phyloP scores from a whole-genome alignment of 106 monocot species.

The Platanthera guangdongensis region DNA sequence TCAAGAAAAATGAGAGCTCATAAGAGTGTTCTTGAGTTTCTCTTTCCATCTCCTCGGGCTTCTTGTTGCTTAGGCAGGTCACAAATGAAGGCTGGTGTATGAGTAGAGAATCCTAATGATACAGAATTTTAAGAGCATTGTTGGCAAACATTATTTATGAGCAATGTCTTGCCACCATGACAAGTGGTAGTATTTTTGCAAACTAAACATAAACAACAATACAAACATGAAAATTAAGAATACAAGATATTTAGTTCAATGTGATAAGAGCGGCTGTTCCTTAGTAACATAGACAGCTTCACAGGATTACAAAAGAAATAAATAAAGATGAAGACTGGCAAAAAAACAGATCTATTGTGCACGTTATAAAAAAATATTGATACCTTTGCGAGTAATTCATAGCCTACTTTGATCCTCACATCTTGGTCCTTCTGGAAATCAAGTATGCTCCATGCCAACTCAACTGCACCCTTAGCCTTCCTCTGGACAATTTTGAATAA shows the following conservation, averaged over 20 bases:
- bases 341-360: background rate
- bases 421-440: conserved; percentile 92
- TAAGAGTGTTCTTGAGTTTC: no score
- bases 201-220: no score
- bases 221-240: background rate
- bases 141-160: no score
- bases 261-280: background rate
- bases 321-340: background rate
- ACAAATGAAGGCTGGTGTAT: no score
- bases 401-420: conserved; percentile 81
- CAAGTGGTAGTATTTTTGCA: no score
- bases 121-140: no score
- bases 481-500: conserved; percentile 20
- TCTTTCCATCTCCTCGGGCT: no score
- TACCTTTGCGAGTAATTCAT: conserved; percentile 71
- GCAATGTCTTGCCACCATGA: no score
- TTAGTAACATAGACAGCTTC: background rate
- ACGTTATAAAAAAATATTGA: background rate
- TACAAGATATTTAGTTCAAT: background rate
- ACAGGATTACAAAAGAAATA: background rate
- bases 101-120: no score
- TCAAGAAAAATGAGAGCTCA: no score
- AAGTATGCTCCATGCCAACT: conserved; percentile 68
- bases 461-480: conserved; percentile 44
- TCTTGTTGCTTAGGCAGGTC: no score